Evolutionary conservation across 805 yeast genomes (phyloP).

Genomic region (Starmera amethionina): DNA sequence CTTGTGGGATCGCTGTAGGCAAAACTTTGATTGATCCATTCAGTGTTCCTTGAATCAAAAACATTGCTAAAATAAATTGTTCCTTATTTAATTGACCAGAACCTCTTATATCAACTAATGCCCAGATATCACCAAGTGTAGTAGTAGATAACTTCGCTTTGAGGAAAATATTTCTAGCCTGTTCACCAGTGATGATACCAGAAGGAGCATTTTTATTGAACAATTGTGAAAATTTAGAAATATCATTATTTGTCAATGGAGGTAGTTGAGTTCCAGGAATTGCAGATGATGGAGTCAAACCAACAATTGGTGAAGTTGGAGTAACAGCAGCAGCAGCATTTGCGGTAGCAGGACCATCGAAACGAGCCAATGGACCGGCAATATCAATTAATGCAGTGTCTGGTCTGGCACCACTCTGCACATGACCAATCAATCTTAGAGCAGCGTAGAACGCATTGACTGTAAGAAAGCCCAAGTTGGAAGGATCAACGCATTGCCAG

Average conservation of each 20-base stretch:
- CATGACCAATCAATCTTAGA: slow-evolving; percentile 80
- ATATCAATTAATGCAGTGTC: slow-evolving; percentile 43
- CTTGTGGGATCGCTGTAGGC: slow-evolving; percentile 36
- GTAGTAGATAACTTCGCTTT: slow-evolving; percentile 81
- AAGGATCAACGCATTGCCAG: slow-evolving; percentile 92
- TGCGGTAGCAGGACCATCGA: slow-evolving; percentile 19
- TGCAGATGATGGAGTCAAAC: slow-evolving; percentile 19
- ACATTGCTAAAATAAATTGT: slow-evolving; percentile 91
- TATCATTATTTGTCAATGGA: slow-evolving; percentile 46
- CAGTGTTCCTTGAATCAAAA: slow-evolving; percentile 74
- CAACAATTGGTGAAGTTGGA: slow-evolving; percentile 25
- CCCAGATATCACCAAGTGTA: slow-evolving; percentile 82
- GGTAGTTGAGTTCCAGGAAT: slow-evolving; percentile 29
- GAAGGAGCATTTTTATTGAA: slow-evolving; percentile 58
- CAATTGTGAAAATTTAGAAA: slow-evolving; percentile 55
- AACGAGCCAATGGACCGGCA: slow-evolving; percentile 59
- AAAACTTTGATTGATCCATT: slow-evolving; percentile 54
- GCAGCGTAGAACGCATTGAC: slow-evolving; percentile 78
- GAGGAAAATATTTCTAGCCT: slow-evolving; percentile 76
- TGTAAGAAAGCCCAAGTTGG: slow-evolving; percentile 75
- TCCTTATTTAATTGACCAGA: slow-evolving; percentile 62
- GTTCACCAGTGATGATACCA: slow-evolving; percentile 60
- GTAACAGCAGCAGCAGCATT: slow-evolving; percentile 21
- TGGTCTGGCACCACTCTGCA: slow-evolving; percentile 61
- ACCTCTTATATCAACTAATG: slow-evolving; percentile 67